Evolutionary conservation across 306 rosid species (phyloP).

Genomic region (Cicer bijugum): DNA sequence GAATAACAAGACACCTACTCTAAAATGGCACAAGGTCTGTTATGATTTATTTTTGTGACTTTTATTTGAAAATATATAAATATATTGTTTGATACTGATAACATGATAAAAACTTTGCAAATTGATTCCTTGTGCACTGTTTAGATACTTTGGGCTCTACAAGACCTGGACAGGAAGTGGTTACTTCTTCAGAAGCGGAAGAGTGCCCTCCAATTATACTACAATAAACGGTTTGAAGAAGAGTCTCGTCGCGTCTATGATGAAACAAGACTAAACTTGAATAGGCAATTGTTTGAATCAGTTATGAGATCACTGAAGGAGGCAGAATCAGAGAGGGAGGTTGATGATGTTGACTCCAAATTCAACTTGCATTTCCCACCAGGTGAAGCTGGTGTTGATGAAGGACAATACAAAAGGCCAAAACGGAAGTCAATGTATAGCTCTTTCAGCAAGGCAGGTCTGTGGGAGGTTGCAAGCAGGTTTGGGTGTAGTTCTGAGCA

Average conservation of each 20-base stretch:
- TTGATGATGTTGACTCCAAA: conserved; percentile 97
- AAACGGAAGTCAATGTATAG: conserved; percentile 83
- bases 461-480: conserved; percentile 95
- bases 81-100: conserved; percentile 14
- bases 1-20: conserved; percentile 61
- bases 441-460: conserved; percentile 81
- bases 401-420: conserved; percentile 95
- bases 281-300: conserved; percentile 82
- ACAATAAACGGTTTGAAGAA: conserved; percentile 80
- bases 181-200: conserved; percentile 91
- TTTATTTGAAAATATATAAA: conserved; percentile 6
- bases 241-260: conserved; percentile 81
- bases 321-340: conserved; percentile 96
- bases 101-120: conserved; percentile 11
- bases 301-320: conserved; percentile 84
- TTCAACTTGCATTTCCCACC: conserved; percentile 96
- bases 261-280: conserved; percentile 73
- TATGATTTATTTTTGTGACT: conserved; percentile 14
- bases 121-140: conserved; percentile 43
- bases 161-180: conserved; percentile 94
- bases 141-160: conserved; percentile 93
- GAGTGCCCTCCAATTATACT: conserved; percentile 80
- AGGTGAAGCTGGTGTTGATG: conserved; percentile 93
- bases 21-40: conserved; percentile 93
- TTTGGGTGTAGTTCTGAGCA: conserved; percentile 97